Evolutionary conservation across 2,329 filamentous ascomycete species (phyloP).

Genomic region (Colletotrichum navitas): DNA sequence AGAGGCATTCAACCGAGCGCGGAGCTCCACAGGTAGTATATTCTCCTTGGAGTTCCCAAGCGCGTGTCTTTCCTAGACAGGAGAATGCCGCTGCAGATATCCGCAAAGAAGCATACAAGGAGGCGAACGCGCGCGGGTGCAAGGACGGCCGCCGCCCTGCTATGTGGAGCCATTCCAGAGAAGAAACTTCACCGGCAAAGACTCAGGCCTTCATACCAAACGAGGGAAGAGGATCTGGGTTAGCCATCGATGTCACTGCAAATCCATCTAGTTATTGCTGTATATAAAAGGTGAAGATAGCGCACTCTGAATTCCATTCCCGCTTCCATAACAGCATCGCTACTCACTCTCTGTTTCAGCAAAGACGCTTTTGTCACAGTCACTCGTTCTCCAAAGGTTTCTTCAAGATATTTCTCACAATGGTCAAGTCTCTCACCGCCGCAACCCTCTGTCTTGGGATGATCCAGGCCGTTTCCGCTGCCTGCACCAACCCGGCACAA

Average conservation of each 20-base stretch:
- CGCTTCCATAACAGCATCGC: too few species aligned
- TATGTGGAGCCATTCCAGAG: neutral
- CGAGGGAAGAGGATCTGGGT: neutral
- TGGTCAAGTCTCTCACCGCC: neutral
- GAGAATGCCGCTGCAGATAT: neutral
- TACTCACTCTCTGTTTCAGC: neutral
- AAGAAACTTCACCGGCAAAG: neutral
- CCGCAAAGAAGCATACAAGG: neutral
- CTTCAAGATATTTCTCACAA: neutral
- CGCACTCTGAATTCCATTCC: too few species aligned
- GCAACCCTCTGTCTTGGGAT: neutral
- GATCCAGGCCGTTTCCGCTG: neutral
- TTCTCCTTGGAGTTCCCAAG: neutral
- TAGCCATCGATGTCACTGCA: too few species aligned
- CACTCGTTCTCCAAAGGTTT: neutral
- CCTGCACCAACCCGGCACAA: conserved; percentile 16
- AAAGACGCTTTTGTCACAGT: neutral
- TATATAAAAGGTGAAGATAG: neutral
- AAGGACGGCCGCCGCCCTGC: neutral
- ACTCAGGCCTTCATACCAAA: neutral
- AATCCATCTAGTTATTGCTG: neutral
- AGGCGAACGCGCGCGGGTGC: neutral
- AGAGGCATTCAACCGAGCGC: neutral
- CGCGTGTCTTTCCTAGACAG: neutral
- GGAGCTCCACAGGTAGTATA: neutral